Conservation (phyloP, 768 basidiomycete genomes). For the Pleurotus cornucopiae region DNA sequence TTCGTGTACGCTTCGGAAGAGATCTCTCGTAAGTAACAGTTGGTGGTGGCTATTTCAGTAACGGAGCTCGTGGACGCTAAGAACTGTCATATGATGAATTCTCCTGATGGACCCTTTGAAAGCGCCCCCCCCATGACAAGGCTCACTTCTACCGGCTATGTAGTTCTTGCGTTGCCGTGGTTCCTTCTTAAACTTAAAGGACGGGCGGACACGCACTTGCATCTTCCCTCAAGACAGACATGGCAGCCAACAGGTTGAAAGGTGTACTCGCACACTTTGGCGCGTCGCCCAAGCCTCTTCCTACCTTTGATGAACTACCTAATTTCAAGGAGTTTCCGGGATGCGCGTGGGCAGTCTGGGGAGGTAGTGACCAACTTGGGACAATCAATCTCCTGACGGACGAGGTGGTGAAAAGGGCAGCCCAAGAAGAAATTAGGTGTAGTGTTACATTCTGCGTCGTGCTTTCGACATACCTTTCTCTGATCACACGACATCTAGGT, state of each 20-base stretch:
- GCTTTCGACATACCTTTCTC: background rate
- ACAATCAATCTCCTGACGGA: slow-evolving; percentile 64
- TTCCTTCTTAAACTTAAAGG: no score
- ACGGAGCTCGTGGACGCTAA: background rate
- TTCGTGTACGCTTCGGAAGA: no score
- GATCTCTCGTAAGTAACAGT: no score
- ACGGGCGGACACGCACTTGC: no score
- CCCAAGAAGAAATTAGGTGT: slow-evolving; percentile 53
- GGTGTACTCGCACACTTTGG: slow-evolving; percentile 24
- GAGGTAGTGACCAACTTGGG: slow-evolving; percentile 59
- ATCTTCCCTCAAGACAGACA: slow-evolving; percentile 8
- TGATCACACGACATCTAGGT: slow-evolving; percentile 23
- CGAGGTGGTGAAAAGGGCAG: slow-evolving; percentile 54
- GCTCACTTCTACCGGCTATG: background rate
- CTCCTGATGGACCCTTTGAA: background rate
- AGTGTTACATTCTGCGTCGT: slow-evolving; percentile 19
- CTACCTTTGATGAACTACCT: slow-evolving; percentile 33
- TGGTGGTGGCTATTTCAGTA: no score
- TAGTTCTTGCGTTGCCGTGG: background rate
- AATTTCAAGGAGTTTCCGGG: slow-evolving; percentile 52
- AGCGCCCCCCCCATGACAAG: background rate
- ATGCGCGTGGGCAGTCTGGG: slow-evolving; percentile 71
- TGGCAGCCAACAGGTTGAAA: slow-evolving; percentile 28
- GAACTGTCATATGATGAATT: background rate
- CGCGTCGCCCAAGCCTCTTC: slow-evolving; percentile 15